phyloP scores from a whole-genome alignment of 2,329 filamentous ascomycete species.

The Diplodia mutila region DNA sequence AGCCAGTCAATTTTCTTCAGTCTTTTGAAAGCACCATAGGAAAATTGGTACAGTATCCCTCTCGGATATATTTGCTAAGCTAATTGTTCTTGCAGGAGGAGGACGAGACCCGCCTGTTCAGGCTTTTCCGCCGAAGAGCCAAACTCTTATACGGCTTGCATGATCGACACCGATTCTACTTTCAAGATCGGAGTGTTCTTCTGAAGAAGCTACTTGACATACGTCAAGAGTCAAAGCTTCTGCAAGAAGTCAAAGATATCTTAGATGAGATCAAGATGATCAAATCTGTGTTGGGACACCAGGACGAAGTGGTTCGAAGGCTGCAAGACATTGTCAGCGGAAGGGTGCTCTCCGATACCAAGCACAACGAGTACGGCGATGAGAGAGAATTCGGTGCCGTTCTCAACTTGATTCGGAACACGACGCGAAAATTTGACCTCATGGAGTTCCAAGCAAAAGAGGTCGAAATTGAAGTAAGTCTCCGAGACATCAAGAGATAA shows the following conservation, averaged over 20 bases:
- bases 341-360: background rate
- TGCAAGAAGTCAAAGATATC: slow-evolving; percentile 69
- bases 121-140: slow-evolving; percentile 38
- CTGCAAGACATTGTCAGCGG: slow-evolving; percentile 49
- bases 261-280: slow-evolving; percentile 70
- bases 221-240: slow-evolving; percentile 61
- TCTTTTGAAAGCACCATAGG: slow-evolving; percentile 68
- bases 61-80: background rate
- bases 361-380: background rate
- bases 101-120: slow-evolving; percentile 60
- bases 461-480: slow-evolving; percentile 1
- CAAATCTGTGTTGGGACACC: slow-evolving; percentile 55
- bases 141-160: background rate
- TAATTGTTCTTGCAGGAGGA: background rate
- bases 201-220: slow-evolving; percentile 64
- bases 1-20: slow-evolving; percentile 48
- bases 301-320: slow-evolving; percentile 52
- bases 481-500: background rate
- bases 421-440: background rate
- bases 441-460: slow-evolving; percentile 10
- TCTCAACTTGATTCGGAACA: background rate
- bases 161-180: background rate
- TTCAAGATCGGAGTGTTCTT: slow-evolving; percentile 40
- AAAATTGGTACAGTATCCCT: background rate
- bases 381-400: background rate